Conservation (phyloP, 2,329 filamentous ascomycete species). For the Grosmannia clavigera region DNA sequence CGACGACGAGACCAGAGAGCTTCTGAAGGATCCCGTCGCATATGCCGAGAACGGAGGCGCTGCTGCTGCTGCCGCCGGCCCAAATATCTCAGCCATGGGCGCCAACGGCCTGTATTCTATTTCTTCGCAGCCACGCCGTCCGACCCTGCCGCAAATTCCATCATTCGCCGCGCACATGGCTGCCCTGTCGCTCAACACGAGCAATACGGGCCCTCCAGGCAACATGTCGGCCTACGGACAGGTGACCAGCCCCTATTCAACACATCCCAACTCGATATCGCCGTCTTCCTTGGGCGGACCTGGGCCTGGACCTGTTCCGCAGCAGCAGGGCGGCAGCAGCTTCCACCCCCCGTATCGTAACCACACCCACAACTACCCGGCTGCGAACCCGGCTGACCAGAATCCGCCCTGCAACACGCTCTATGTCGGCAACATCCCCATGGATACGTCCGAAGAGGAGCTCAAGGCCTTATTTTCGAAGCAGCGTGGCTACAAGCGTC, state of each 20-base stretch:
- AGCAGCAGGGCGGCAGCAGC: conserved; percentile 12
- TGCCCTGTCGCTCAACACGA: conserved; percentile 58
- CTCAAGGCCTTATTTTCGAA: conserved; percentile 88
- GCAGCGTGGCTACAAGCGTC: conserved; percentile 85
- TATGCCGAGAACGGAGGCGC: conserved; percentile 59
- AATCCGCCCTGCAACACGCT: conserved; percentile 97
- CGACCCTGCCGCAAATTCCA: conserved; percentile 55
- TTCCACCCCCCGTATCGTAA: conserved; percentile 40
- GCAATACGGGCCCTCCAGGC: conserved; percentile 23
- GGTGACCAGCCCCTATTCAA: conserved; percentile 24
- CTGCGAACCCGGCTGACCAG: conserved; percentile 87
- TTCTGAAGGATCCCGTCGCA: conserved; percentile 60
- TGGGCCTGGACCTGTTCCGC: no score
- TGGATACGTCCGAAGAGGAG: conserved; percentile 89
- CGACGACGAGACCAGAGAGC: conserved; percentile 58
- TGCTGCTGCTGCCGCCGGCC: neutral
- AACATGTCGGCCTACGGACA: conserved; percentile 35
- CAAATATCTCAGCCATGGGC: neutral
- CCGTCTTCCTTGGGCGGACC: conserved; percentile 37
- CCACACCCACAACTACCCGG: conserved; percentile 49
- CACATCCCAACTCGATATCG: conserved; percentile 38
- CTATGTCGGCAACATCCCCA: conserved; percentile 92
- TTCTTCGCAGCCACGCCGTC: conserved; percentile 34
- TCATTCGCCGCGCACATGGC: conserved; percentile 48
- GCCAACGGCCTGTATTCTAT: conserved; percentile 13